A percentile compares a stretch with the other conserved stretches of the same genome.
phyloP scores from a whole-genome alignment of 1,139 yeast genomes.

The Yamadazyma blattariae region DNA sequence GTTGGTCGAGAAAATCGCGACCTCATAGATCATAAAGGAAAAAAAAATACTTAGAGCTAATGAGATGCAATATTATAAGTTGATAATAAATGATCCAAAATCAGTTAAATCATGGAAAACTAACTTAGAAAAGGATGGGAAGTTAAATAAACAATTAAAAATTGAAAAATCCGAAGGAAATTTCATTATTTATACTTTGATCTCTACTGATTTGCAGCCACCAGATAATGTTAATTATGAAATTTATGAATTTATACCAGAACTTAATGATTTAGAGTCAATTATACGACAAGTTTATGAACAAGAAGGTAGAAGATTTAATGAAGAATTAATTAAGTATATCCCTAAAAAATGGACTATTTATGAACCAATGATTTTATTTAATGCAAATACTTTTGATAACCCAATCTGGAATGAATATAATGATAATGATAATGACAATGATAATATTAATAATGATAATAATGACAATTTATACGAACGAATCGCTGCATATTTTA shows the following conservation, averaged over 20 bases:
- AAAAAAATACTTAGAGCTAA: too few relatives aligned
- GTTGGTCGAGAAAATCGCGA: constrained; percentile 9
- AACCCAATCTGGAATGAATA: constrained; percentile 28
- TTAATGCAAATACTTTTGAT: constrained; percentile 45
- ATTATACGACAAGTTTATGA: background rate
- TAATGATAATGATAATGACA: constrained; percentile 17
- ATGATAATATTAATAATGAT: constrained; percentile 13
- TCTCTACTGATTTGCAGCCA: background rate
- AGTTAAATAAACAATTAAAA: constrained; percentile 22
- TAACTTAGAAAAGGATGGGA: constrained; percentile 18
- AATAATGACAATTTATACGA: constrained; percentile 23
- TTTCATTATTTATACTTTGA: constrained; percentile 14
- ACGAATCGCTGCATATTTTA: constrained; percentile 14
- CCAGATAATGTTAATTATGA: constrained; percentile 1
- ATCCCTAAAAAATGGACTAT: constrained; percentile 57
- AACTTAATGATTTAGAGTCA: background rate
- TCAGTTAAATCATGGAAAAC: constrained; percentile 24
- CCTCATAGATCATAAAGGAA: background rate
- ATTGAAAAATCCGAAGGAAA: constrained; percentile 16
- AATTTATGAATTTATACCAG: background rate
- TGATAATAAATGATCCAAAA: constrained; percentile 13
- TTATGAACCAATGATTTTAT: constrained; percentile 66
- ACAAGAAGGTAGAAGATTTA: background rate
- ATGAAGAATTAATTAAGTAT: background rate
- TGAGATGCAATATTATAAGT: constrained; percentile 6